Evolutionary conservation across 768 basidiomycete species (phyloP).

Genomic region (Rhodocollybia butyracea): DNA sequence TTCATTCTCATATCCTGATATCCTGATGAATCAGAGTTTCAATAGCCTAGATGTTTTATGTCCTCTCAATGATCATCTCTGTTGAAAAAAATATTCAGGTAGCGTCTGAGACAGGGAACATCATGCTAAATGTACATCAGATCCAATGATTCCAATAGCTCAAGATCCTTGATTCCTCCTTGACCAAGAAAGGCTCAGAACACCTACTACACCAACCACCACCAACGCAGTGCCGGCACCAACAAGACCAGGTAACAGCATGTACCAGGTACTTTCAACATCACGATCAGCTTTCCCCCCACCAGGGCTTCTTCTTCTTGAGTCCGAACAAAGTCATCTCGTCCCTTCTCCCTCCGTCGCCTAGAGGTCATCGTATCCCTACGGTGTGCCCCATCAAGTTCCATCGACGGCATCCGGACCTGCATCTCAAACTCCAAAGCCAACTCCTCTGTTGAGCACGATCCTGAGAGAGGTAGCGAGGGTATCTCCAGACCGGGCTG

Average conservation of each 20-base stretch:
- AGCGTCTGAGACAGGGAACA: no score
- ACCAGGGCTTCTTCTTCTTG: conserved; percentile 11
- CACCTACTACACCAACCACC: conserved; percentile 75
- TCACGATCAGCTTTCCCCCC: conserved; percentile 49
- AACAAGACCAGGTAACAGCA: conserved; percentile 75
- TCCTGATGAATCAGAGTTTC: no score
- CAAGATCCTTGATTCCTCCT: conserved; percentile 64
- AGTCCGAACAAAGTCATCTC: conserved; percentile 37
- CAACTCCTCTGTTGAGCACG: conserved; percentile 20
- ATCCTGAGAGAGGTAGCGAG: conserved; percentile 46
- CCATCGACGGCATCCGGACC: conserved; percentile 69
- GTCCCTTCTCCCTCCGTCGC: conserved; percentile 57
- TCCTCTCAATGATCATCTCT: no score
- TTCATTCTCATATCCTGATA: no score
- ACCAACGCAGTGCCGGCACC: conserved; percentile 83
- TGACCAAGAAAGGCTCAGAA: conserved; percentile 68
- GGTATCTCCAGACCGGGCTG: conserved; percentile 69
- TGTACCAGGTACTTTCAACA: conserved; percentile 73
- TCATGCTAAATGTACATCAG: no score
- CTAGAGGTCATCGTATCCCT: conserved; percentile 32
- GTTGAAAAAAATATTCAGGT: no score
- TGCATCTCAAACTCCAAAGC: conserved; percentile 32
- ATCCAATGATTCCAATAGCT: no score
- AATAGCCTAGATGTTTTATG: no score
- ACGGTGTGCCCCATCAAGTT: conserved; percentile 32